Conservation (phyloP, 495 filamentous ascomycete species). For the Penicillium samsonianum region DNA sequence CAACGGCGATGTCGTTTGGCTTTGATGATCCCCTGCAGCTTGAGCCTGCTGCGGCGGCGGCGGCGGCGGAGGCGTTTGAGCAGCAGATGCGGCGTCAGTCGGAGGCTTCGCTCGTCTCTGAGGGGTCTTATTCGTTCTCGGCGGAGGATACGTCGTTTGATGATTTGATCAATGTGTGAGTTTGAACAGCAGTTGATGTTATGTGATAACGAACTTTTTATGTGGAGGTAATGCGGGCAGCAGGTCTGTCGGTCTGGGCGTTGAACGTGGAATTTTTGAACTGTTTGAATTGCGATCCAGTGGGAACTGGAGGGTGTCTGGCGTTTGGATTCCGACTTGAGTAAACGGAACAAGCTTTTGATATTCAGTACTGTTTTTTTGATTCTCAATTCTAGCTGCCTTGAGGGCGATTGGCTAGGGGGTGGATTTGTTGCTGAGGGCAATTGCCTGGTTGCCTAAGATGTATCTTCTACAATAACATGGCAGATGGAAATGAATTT, state of each 20-base stretch:
- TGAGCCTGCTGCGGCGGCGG: conserved; percentile 20
- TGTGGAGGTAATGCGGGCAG: conserved; percentile 7
- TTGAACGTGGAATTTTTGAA: conserved; percentile 5
- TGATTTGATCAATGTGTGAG: conserved; percentile 37
- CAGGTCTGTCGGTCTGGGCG: conserved; percentile 10
- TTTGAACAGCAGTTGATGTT: neutral
- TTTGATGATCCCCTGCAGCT: conserved; percentile 41
- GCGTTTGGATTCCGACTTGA: conserved; percentile 16
- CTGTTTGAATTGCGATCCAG: conserved; percentile 19
- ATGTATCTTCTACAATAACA: conserved; percentile 10
- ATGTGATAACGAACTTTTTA: conserved; percentile 1
- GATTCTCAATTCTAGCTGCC: conserved; percentile 4
- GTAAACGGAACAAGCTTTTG: conserved; percentile 7
- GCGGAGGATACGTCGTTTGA: conserved; percentile 36
- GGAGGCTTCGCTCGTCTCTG: conserved; percentile 31
- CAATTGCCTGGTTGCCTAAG: neutral
- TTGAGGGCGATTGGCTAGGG: neutral
- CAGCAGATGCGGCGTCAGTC: conserved; percentile 37
- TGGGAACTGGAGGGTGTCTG: conserved; percentile 25
- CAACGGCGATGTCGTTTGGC: conserved; percentile 34
- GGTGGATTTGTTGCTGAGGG: neutral
- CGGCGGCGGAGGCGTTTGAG: conserved; percentile 26
- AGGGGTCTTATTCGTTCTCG: conserved; percentile 35
- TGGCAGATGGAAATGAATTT: conserved; percentile 7
- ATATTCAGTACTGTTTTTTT: neutral